Conservation (phyloP, 305 asterid genomes). For the Nicotiana rustica region DNA sequence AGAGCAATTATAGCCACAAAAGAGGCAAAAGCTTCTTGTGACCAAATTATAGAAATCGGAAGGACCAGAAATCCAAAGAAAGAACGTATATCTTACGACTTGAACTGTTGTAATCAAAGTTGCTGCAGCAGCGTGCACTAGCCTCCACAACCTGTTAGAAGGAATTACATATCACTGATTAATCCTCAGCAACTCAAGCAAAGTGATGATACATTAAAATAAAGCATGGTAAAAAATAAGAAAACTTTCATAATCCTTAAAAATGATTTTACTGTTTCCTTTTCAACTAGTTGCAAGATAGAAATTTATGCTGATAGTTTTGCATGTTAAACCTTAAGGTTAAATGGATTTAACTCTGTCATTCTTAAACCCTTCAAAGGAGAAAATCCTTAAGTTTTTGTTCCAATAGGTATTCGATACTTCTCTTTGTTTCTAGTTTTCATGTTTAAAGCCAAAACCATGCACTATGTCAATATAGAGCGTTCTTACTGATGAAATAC, state of each 20-base stretch:
- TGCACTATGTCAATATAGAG: background rate
- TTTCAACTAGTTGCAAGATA: background rate
- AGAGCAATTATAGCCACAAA: background rate
- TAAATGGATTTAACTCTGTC: background rate
- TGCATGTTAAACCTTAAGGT: background rate
- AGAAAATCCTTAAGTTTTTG: background rate
- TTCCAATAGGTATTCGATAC: background rate
- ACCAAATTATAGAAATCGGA: background rate
- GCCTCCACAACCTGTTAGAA: conserved; percentile 75
- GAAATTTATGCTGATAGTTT: background rate
- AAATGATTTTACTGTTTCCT: background rate
- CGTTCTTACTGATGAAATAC: background rate
- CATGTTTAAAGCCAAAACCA: background rate
- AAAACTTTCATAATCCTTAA: background rate
- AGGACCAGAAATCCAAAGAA: background rate
- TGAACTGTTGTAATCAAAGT: conserved; percentile 64
- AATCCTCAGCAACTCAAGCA: background rate
- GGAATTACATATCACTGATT: conserved; percentile 30
- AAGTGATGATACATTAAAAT: background rate
- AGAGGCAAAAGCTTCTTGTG: no score
- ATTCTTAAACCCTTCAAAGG: background rate
- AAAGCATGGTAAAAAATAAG: background rate
- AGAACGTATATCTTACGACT: conserved; percentile 51
- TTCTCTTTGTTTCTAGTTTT: background rate
- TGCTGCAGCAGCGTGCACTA: conserved; percentile 69